These are phyloP conservation scores for Cryphonectria naterciae DNA, from an alignment of 2,329 filamentous ascomycete species.

Conservation along the genomic window DNA sequence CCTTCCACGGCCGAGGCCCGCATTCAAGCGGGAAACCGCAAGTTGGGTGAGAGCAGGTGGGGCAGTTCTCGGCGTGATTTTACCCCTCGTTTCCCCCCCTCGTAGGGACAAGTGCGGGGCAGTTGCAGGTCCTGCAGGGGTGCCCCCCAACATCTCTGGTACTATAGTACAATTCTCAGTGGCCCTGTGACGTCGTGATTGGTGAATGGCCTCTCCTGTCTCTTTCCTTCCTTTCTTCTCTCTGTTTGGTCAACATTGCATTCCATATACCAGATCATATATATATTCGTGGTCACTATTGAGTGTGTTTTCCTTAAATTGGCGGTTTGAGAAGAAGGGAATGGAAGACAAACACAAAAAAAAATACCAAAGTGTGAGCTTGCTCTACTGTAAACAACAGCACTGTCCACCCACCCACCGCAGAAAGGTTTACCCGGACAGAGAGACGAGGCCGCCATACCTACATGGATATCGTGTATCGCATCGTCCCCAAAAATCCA, in stretches of 20 bases:
- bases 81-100: conserved; percentile 19
- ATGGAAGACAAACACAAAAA: too few relatives aligned
- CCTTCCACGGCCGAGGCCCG: not conserved
- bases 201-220: not conserved
- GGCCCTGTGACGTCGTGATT: not conserved
- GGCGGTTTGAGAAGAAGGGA: not conserved
- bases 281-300: not conserved
- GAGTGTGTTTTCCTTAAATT: not conserved
- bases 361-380: too few relatives aligned
- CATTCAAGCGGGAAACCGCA: not conserved
- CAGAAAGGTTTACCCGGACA: not conserved
- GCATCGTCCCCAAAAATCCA: conserved; percentile 19
- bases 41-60: not conserved
- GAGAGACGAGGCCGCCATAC: not conserved
- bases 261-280: not conserved
- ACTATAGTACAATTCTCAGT: too few relatives aligned
- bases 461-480: not conserved
- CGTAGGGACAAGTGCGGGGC: conserved; percentile 3
- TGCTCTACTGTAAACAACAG: too few relatives aligned
- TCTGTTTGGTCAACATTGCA: not conserved
- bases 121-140: not conserved
- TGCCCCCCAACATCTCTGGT: too few relatives aligned
- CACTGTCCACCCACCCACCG: not conserved
- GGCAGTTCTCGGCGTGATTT: conserved; percentile 25
- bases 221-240: not conserved